Conservation (phyloP, 805 yeast genomes). For the Candida orba region DNA sequence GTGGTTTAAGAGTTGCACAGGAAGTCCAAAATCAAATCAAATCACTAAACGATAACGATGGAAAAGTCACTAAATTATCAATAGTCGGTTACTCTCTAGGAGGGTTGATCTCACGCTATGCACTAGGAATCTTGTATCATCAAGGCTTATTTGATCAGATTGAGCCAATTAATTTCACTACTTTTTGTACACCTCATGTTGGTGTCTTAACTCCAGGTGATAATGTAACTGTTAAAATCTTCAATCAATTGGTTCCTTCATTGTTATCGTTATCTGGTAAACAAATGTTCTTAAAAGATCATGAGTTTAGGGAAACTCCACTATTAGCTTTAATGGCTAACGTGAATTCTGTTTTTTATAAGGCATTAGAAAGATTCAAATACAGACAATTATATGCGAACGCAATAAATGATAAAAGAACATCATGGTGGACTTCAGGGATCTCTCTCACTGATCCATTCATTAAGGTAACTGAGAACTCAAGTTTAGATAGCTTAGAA, state of each 20-base stretch:
- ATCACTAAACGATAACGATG: constrained; percentile 20
- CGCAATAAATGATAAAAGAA: constrained; percentile 70
- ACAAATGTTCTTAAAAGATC: constrained; percentile 63
- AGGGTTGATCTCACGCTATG: constrained; percentile 72
- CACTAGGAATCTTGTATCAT: constrained; percentile 60
- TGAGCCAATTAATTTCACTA: constrained; percentile 50
- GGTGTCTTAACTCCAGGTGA: constrained; percentile 56
- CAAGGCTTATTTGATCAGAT: constrained; percentile 46
- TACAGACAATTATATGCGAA: constrained; percentile 62
- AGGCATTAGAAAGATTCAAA: constrained; percentile 47
- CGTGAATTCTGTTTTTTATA: constrained; percentile 50
- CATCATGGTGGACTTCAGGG: constrained; percentile 79
- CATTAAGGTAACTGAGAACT: constrained; percentile 32
- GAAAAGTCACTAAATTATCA: constrained; percentile 56
- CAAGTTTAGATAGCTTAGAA: constrained; percentile 33
- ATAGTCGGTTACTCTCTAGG: constrained; percentile 82
- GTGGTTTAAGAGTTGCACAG: constrained; percentile 66
- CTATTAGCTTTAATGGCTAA: constrained; percentile 61
- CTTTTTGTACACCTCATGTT: constrained; percentile 68
- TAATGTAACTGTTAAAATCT: constrained; percentile 41
- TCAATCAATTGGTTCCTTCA: constrained; percentile 57
- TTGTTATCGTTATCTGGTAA: constrained; percentile 65
- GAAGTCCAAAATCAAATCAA: constrained; percentile 47
- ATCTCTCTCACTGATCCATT: constrained; percentile 60
- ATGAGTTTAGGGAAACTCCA: constrained; percentile 32